Percentiles rank a stretch among this genome's conserved stretches.
phyloP scores from a whole-genome alignment of 108 stramenopile genomes.

The Ochromonas danica region DNA sequence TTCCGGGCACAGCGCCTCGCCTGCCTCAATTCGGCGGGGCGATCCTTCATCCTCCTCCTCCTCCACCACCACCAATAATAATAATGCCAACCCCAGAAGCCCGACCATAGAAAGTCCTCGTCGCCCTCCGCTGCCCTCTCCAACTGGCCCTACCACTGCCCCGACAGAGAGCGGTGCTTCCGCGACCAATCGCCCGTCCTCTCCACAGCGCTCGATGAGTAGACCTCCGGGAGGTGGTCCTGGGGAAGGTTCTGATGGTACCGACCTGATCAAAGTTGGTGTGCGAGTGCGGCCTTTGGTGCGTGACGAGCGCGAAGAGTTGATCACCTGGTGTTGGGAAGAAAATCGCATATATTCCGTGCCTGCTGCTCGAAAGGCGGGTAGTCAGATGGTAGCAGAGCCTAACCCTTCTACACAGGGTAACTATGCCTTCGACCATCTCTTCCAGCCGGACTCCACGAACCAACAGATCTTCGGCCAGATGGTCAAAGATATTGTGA shows the following conservation, averaged over 20 bases:
- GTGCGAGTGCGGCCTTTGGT: conserved; percentile 51
- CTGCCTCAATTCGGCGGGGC: too few relatives aligned
- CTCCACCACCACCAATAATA: too few relatives aligned
- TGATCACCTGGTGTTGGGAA: conserved; percentile 34
- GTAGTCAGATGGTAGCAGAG: neutral
- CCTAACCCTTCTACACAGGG: neutral
- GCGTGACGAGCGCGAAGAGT: conserved; percentile 32
- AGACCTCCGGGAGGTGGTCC: too few relatives aligned
- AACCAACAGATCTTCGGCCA: neutral
- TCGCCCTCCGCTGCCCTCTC: too few relatives aligned
- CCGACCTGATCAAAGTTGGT: conserved; percentile 47
- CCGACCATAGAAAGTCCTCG: too few relatives aligned
- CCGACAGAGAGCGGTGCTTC: too few relatives aligned
- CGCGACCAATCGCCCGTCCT: too few relatives aligned
- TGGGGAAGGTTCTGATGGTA: neutral
- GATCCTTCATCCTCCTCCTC: too few relatives aligned
- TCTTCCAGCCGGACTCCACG: conserved; percentile 18
- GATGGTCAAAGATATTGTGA: neutral
- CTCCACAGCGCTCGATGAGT: too few relatives aligned
- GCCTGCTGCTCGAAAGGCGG: neutral
- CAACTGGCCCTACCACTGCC: too few relatives aligned
- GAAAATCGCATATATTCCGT: neutral
- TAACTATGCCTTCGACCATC: conserved; percentile 19
- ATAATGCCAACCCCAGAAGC: too few relatives aligned
- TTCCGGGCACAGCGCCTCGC: too few relatives aligned